These are phyloP conservation scores for Fagopyrum esculentum DNA, from an alignment of 148 eudicot species.

Conservation along the genomic window DNA sequence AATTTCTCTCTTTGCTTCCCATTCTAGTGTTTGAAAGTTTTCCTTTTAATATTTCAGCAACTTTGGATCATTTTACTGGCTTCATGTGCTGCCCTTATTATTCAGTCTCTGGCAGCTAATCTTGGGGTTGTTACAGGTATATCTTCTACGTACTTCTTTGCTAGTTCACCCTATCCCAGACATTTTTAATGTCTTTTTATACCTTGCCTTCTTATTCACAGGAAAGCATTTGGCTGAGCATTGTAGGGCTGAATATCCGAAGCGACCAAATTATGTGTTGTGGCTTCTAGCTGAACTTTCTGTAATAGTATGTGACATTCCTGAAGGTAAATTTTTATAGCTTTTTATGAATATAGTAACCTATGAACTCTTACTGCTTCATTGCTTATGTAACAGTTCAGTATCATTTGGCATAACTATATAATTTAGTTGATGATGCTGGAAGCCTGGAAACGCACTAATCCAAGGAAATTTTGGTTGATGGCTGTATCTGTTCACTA, in stretches of 20 bases:
- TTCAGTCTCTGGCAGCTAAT: conserved; percentile 91
- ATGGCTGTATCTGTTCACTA: neutral
- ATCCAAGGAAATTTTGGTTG: neutral
- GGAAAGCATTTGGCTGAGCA: conserved; percentile 99
- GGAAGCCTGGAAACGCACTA: neutral
- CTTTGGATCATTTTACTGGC: conserved; percentile 97
- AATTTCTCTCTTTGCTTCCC: neutral
- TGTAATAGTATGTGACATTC: conserved; percentile 94
- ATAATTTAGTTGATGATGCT: neutral
- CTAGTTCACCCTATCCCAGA: neutral
- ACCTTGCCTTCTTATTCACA: conserved; percentile 17
- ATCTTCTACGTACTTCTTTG: conserved; percentile 10
- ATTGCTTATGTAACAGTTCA: too few relatives aligned
- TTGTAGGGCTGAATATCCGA: conserved; percentile 76
- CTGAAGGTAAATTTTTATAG: conserved; percentile 55
- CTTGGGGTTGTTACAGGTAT: conserved; percentile 97
- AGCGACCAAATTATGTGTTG: conserved; percentile 74
- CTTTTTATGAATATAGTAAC: neutral
- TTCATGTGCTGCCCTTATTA: conserved; percentile 85
- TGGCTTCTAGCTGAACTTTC: conserved; percentile 95
- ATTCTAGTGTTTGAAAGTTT: neutral
- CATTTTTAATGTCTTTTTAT: neutral
- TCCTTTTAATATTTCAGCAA: conserved; percentile 28
- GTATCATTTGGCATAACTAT: neutral
- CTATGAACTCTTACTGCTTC: neutral